phyloP scores from a whole-genome alignment of 192 early-diverging fungal genomes.

The Spinellus fusiger region DNA sequence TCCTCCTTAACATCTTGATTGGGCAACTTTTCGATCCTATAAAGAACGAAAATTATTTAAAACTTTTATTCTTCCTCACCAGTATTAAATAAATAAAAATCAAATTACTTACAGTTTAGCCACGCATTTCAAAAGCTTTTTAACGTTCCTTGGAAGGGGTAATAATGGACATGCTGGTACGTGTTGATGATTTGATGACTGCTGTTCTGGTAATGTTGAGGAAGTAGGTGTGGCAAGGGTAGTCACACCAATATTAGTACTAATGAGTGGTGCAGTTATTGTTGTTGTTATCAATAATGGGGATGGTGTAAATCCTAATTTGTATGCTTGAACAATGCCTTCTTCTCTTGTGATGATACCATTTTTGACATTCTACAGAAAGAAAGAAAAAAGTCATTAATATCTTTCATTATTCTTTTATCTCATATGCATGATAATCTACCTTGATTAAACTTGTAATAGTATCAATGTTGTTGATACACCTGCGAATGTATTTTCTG shows the following conservation, averaged over 20 bases:
- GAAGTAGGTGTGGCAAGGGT: too few species aligned
- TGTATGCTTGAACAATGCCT: slow-evolving; percentile 1
- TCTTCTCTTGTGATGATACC: slow-evolving; percentile 3
- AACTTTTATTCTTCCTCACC: not conserved
- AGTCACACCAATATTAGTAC: slow-evolving; percentile 3
- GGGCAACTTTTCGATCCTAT: slow-evolving; percentile 1
- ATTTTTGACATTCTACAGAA: slow-evolving; percentile 8
- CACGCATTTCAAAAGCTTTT: slow-evolving; percentile 1
- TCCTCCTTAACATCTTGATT: slow-evolving; percentile 4
- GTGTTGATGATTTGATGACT: too few species aligned
- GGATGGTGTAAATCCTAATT: slow-evolving; percentile 1
- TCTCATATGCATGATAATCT: slow-evolving; percentile 6
- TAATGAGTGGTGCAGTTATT: slow-evolving; percentile 2
- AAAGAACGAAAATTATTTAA: slow-evolving; percentile 1
- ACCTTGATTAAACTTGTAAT: not conserved
- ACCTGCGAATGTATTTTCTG: slow-evolving; percentile 1
- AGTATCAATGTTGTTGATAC: not conserved
- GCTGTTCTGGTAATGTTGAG: too few species aligned
- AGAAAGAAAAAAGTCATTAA: slow-evolving; percentile 5
- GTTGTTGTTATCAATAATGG: not conserved
- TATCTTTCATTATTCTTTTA: slow-evolving; percentile 1
- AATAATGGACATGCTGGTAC: too few species aligned
- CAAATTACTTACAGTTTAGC: slow-evolving; percentile 1
- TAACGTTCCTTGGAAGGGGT: too few species aligned
- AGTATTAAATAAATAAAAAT: slow-evolving; percentile 1